phyloP scores from a whole-genome alignment of 2,329 filamentous ascomycete species.

The Trichoderma polysporum region DNA sequence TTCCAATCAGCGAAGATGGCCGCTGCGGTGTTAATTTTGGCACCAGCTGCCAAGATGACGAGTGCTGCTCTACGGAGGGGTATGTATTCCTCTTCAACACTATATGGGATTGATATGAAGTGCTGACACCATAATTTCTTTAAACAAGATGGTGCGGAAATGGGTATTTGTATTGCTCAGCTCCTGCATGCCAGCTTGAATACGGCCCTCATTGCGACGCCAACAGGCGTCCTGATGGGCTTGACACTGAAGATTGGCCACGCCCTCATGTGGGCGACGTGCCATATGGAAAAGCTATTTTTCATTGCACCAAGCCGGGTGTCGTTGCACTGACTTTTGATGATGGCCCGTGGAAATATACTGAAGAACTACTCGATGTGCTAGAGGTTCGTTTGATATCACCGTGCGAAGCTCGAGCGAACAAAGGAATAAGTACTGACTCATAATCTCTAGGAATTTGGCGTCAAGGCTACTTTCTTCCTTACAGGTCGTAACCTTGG shows the following conservation, averaged over 20 bases:
- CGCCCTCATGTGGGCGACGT: slow-evolving; percentile 55
- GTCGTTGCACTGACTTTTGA: slow-evolving; percentile 47
- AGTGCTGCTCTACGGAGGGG: slow-evolving; percentile 47
- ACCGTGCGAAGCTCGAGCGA: too few species aligned
- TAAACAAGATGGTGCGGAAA: slow-evolving; percentile 52
- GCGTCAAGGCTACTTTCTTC: slow-evolving; percentile 42
- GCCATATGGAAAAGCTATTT: slow-evolving; percentile 56
- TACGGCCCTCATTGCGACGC: slow-evolving; percentile 63
- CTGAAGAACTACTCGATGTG: slow-evolving; percentile 41
- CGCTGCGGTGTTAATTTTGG: slow-evolving; percentile 43
- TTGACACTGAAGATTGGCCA: slow-evolving; percentile 52
- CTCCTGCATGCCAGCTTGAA: slow-evolving; percentile 61
- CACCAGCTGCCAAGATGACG: slow-evolving; percentile 34
- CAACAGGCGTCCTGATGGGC: slow-evolving; percentile 51
- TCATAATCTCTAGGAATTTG: slow-evolving; percentile 23
- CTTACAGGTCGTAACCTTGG: slow-evolving; percentile 38
- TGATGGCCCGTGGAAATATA: slow-evolving; percentile 47
- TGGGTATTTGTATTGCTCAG: slow-evolving; percentile 56
- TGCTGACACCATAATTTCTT: background rate
- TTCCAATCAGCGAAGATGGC: slow-evolving; percentile 33
- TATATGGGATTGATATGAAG: background rate
- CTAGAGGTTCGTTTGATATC: slow-evolving; percentile 28
- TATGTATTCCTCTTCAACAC: slow-evolving; percentile 26
- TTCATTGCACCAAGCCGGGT: slow-evolving; percentile 35
- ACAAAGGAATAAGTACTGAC: background rate